Conservation (phyloP, 108 stramenopile species). For the Fragilariopsis cylindrus region DNA sequence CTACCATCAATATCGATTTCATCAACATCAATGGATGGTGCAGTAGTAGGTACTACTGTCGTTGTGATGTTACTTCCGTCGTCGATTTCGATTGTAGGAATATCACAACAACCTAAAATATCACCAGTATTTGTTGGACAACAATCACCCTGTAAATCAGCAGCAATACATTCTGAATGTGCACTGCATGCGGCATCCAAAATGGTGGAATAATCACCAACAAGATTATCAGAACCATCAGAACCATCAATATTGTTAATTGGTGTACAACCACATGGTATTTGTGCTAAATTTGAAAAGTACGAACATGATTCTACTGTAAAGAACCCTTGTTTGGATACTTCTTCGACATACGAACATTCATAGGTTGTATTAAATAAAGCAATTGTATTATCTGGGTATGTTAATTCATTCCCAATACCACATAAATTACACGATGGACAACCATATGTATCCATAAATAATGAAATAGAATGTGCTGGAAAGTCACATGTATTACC, state of each 20-base stretch:
- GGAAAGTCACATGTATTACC: conserved; percentile 11
- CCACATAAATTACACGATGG: conserved; percentile 14
- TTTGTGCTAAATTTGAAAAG: not conserved
- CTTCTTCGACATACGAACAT: not conserved
- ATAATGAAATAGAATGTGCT: not conserved
- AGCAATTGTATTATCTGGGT: not conserved
- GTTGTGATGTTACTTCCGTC: too few relatives aligned
- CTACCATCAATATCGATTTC: not conserved
- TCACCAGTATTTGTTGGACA: too few relatives aligned
- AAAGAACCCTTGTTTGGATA: not conserved
- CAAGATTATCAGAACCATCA: too few relatives aligned
- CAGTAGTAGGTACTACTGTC: too few relatives aligned
- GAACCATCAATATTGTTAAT: not conserved
- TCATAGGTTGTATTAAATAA: conserved; percentile 10
- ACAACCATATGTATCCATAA: conserved; percentile 7
- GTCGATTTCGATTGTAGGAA: too few relatives aligned
- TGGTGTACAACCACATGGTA: not conserved
- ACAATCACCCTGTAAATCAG: too few relatives aligned
- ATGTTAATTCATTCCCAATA: not conserved
- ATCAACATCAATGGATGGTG: not conserved
- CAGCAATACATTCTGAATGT: too few relatives aligned
- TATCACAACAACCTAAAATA: too few relatives aligned
- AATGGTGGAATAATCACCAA: too few relatives aligned
- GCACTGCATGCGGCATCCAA: too few relatives aligned
- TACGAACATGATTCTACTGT: not conserved